A percentile compares a stretch with the other conserved stretches of the same genome.
Evolutionary conservation across 2,329 filamentous ascomycete genomes (phyloP).

Genomic region (Rhynchosporium secalis): DNA sequence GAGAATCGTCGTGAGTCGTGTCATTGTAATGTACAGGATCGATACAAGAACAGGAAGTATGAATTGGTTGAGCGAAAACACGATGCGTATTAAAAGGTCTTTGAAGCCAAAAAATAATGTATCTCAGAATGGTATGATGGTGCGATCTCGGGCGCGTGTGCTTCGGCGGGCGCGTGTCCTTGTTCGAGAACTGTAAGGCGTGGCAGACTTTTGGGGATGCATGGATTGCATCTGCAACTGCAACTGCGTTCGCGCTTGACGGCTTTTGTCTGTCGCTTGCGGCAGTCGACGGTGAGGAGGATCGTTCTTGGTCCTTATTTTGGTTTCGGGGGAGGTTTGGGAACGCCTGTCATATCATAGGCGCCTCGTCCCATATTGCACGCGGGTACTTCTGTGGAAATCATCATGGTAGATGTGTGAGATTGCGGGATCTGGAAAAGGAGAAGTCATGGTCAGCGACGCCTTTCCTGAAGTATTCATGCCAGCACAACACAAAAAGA

Average conservation of each 20-base stretch:
- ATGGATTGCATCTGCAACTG: constrained; percentile 19
- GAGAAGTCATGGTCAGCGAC: constrained; percentile 24
- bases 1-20: constrained; percentile 37
- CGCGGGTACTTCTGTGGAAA: constrained; percentile 34
- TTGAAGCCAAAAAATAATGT: constrained; percentile 4
- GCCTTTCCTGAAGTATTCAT: constrained; percentile 12
- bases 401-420: constrained; percentile 35
- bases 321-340: constrained; percentile 46
- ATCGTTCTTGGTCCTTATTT: constrained; percentile 31
- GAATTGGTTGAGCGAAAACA: background rate
- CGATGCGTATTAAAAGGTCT: constrained; percentile 15
- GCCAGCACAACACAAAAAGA: constrained; percentile 8
- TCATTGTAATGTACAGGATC: constrained; percentile 31
- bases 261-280: constrained; percentile 16
- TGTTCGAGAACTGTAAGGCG: constrained; percentile 12
- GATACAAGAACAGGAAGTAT: constrained; percentile 15
- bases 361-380: constrained; percentile 53
- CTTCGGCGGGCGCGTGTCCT: background rate
- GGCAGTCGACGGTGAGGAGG: constrained; percentile 15
- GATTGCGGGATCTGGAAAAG: constrained; percentile 16
- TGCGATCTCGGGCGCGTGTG: background rate
- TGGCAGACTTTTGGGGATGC: constrained; percentile 15
- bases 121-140: constrained; percentile 11
- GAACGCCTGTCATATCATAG: constrained; percentile 53
- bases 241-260: constrained; percentile 25